Percentiles rank a stretch among this genome's conserved stretches.
phyloP scores from a whole-genome alignment of 2,329 filamentous ascomycete species.

The Paramyrothecium sp. region DNA sequence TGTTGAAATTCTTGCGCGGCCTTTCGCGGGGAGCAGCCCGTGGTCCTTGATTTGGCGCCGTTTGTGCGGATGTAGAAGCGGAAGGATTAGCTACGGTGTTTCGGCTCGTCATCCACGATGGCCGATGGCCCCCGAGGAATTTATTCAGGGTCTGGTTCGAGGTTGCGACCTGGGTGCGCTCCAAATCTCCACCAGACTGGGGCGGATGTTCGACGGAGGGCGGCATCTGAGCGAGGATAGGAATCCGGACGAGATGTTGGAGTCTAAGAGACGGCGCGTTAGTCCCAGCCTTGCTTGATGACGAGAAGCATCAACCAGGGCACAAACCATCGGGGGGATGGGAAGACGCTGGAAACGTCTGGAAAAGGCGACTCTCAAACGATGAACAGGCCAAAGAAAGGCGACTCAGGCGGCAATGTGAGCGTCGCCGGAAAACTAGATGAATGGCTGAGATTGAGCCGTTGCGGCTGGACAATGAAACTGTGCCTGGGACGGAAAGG shows the following conservation, averaged over 20 bases:
- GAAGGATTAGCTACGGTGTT: too few relatives aligned
- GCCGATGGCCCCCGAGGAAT: slow-evolving; percentile 34
- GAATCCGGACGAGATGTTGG: not conserved
- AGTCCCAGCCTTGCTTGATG: not conserved
- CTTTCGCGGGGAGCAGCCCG: not conserved
- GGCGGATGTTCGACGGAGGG: not conserved
- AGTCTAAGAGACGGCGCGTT: not conserved
- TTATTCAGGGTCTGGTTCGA: slow-evolving; percentile 40
- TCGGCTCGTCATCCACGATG: slow-evolving; percentile 20
- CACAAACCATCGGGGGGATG: too few relatives aligned
- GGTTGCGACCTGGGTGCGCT: slow-evolving; percentile 27
- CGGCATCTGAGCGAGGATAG: not conserved
- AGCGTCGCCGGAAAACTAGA: too few relatives aligned
- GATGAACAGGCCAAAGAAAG: too few relatives aligned
- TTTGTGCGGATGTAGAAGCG: not conserved
- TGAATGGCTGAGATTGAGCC: too few relatives aligned
- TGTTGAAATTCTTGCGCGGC: not conserved
- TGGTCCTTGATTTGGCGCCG: not conserved
- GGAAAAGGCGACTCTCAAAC: too few relatives aligned
- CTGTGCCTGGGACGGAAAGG: too few relatives aligned
- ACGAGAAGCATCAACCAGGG: too few relatives aligned
- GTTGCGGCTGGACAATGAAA: too few relatives aligned
- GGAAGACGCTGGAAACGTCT: too few relatives aligned
- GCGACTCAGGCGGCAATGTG: too few relatives aligned
- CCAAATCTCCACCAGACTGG: not conserved